A percentile compares a stretch with the other conserved stretches of the same genome.
These are phyloP conservation scores for Monilinia polystroma DNA, from an alignment of 2,329 filamentous ascomycete species.

Conservation along the genomic window DNA sequence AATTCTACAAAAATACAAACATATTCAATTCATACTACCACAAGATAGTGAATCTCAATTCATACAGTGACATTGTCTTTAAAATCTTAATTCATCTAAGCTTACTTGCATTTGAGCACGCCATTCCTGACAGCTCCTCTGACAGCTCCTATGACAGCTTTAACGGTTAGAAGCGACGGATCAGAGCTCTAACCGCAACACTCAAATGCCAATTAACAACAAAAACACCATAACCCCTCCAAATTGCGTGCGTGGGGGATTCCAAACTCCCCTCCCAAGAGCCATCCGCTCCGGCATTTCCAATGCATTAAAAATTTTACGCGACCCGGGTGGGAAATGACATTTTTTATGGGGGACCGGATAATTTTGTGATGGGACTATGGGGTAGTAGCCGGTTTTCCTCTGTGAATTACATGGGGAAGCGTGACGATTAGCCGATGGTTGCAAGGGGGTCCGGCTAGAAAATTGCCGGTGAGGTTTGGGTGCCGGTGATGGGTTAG, in stretches of 20 bases:
- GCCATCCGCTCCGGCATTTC: slow-evolving; percentile 12
- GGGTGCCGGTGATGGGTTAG: background rate
- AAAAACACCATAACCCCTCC: slow-evolving; percentile 19
- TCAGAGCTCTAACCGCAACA: background rate
- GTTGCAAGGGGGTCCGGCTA: slow-evolving; percentile 1
- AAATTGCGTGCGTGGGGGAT: slow-evolving; percentile 19
- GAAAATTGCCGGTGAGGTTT: too few species aligned
- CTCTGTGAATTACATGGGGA: background rate
- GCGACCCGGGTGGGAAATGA: slow-evolving; percentile 6
- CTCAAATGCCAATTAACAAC: background rate
- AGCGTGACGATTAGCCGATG: background rate
- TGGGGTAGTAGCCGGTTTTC: background rate
- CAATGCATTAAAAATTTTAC: background rate
- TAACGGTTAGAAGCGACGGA: too few species aligned
- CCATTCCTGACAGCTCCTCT: background rate
- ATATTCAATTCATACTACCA: background rate
- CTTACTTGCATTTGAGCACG: background rate
- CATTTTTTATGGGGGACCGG: background rate
- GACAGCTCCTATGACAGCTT: background rate
- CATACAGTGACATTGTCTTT: background rate
- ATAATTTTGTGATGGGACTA: background rate
- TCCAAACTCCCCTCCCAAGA: background rate
- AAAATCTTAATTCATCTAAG: background rate
- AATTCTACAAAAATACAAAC: background rate
- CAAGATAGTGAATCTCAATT: background rate